Base-by-base conservation (phyloP, 768 basidiomycete genomes). In the Macrolepiota albuminosa region DNA sequence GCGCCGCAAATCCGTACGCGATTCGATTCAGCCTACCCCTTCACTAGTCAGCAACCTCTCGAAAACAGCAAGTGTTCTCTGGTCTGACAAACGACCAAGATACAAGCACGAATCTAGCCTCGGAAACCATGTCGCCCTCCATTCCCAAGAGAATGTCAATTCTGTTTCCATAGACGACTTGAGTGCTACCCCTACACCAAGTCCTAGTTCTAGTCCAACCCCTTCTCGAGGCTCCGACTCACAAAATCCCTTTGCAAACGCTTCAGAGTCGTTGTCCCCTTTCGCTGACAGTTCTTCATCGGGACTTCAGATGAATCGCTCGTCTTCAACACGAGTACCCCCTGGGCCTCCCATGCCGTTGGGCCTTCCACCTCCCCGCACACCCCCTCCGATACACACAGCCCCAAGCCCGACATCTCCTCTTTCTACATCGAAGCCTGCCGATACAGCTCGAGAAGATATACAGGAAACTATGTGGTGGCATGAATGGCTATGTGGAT, bases 401-500 rank as follows among this genome's bases (percentile, higher is more conserved):
- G 74, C 76, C 4, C 78, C 78, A 14, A 72, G 71, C n/a, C 70
- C 76, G 2, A 61, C 74, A 49, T 60, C 68, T 46, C 70, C 73
- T 18, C 69, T 72, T n/a, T 64, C 64, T 13, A 29, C 67, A 16
- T 60, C 68, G 4, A 64, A 59, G 10, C 56, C 64, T 39, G 59
- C 69, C 21, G 59, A 63, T 5, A 64, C 61, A 21, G 65, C 71
- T n/a, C 68, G 70, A 6, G 73, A 74, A 9, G 73, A 71, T 40
- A 67, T 63, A 31, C 73, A 72, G 46, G 74, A 78, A 53, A 76
- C 78, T 4, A 74, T 81, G 61, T 92, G 90, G 90, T 92, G 90
- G 90, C 89, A 90, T 68, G 90, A 92, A 36, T 91, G 89, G 89
- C 70, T 92, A 61, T 92, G 90, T 70, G 90, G 90, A 13, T 90